Evolutionary conservation across 2,329 filamentous ascomycete genomes (phyloP).

Genomic region (Fusarium sp.): DNA sequence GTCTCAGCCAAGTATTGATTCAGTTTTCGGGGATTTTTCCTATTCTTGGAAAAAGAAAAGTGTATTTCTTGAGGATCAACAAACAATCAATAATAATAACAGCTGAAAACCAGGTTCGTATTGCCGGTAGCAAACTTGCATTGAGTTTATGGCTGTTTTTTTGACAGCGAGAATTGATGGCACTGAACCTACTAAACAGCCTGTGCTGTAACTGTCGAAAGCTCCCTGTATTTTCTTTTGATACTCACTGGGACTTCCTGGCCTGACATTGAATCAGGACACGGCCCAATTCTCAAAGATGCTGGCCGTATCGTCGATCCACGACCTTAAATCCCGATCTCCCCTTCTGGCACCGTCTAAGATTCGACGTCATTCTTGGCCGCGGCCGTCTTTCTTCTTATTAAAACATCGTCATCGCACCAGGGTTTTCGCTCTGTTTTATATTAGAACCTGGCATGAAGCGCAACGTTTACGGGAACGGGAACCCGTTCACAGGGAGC

Average conservation of each 20-base stretch:
- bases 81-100: slow-evolving; percentile 2
- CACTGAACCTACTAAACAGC: background rate
- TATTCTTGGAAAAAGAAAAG: slow-evolving; percentile 16
- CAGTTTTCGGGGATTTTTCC: slow-evolving; percentile 32
- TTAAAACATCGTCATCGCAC: slow-evolving; percentile 38
- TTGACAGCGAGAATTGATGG: slow-evolving; percentile 10
- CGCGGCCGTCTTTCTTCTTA: slow-evolving; percentile 23
- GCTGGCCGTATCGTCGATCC: slow-evolving; percentile 43
- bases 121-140: slow-evolving; percentile 10
- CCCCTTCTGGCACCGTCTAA: slow-evolving; percentile 28
- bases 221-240: slow-evolving; percentile 8
- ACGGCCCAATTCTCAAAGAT: slow-evolving; percentile 12
- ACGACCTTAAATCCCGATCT: slow-evolving; percentile 43
- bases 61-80: slow-evolving; percentile 15
- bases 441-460: slow-evolving; percentile 21
- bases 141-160: slow-evolving; percentile 2
- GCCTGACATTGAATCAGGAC: background rate
- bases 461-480: slow-evolving; percentile 13
- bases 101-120: slow-evolving; percentile 16
- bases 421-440: slow-evolving; percentile 2
- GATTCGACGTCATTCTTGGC: slow-evolving; percentile 43
- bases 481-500: background rate
- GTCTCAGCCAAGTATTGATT: slow-evolving; percentile 31
- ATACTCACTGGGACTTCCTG: slow-evolving; percentile 10
- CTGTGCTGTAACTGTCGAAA: background rate